A percentile compares a stretch with the other conserved stretches of the same genome.
Evolutionary conservation across 108 stramenopile genomes (phyloP).

Genomic region (Cyclotella sp.): DNA sequence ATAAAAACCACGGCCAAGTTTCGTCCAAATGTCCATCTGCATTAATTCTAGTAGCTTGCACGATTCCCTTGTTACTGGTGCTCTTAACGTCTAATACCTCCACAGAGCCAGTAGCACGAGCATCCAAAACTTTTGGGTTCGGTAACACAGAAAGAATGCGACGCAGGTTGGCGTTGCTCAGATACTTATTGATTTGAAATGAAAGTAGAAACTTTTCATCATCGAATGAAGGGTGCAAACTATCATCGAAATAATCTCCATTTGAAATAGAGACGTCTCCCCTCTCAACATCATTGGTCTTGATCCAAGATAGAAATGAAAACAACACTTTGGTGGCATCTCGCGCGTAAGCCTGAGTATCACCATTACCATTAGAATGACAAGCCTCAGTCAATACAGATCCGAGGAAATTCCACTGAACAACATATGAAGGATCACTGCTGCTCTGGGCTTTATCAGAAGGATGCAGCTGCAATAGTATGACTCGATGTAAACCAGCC

Average conservation of each 20-base stretch:
- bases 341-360: slow-evolving; percentile 37
- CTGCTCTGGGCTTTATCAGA: background rate
- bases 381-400: slow-evolving; percentile 52
- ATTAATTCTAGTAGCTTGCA: slow-evolving; percentile 33
- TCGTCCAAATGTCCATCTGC: slow-evolving; percentile 45
- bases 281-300: slow-evolving; percentile 39
- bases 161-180: slow-evolving; percentile 43
- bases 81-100: slow-evolving; percentile 16
- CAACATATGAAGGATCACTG: slow-evolving; percentile 24
- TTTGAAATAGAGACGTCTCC: background rate
- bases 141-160: slow-evolving; percentile 41
- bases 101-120: slow-evolving; percentile 45
- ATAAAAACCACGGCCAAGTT: slow-evolving; percentile 37
- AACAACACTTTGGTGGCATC: slow-evolving; percentile 44
- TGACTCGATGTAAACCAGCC: slow-evolving; percentile 44
- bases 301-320: slow-evolving; percentile 44
- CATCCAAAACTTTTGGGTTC: slow-evolving; percentile 45
- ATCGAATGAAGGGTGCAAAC: background rate
- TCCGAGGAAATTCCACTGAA: slow-evolving; percentile 50
- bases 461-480: slow-evolving; percentile 36
- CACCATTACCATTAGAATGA: slow-evolving; percentile 11
- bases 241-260: background rate
- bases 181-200: slow-evolving; percentile 41
- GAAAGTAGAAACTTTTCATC: slow-evolving; percentile 28
- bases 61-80: background rate